A percentile compares a stretch with the other conserved stretches of the same genome.
Conservation (phyloP, 1,139 yeast genomes). For the Maudiozyma humilis region DNA sequence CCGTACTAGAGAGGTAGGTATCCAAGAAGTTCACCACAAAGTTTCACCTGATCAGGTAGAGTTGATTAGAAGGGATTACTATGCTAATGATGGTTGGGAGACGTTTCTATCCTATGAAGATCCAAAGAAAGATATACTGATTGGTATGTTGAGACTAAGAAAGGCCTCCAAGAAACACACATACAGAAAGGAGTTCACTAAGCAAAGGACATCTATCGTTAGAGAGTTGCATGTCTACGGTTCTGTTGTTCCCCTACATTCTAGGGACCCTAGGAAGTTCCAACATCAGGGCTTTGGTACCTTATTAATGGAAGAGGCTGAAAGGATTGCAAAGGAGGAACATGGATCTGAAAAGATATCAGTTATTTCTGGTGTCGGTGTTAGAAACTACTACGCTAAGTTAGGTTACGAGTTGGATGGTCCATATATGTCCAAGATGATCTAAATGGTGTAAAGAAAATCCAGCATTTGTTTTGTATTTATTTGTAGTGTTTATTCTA, state of each 20-base stretch:
- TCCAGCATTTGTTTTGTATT: too few species aligned
- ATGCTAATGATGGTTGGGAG: slow-evolving; percentile 99
- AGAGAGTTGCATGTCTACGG: slow-evolving; percentile 97
- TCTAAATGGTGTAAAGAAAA: slow-evolving; percentile 7
- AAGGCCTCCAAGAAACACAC: slow-evolving; percentile 86
- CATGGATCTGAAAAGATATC: slow-evolving; percentile 88
- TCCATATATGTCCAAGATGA: slow-evolving; percentile 80
- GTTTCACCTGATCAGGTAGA: slow-evolving; percentile 97
- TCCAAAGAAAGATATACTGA: slow-evolving; percentile 90
- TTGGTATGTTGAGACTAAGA: slow-evolving; percentile 81
- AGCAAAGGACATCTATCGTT: slow-evolving; percentile 83
- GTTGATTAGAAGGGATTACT: slow-evolving; percentile 86
- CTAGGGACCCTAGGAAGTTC: slow-evolving; percentile 95
- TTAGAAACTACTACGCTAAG: slow-evolving; percentile 86
- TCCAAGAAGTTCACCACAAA: slow-evolving; percentile 95
- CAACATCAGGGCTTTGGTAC: slow-evolving; percentile 99
- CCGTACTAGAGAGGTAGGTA: slow-evolving; percentile 98
- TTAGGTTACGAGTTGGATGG: slow-evolving; percentile 91
- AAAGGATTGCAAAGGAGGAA: slow-evolving; percentile 87
- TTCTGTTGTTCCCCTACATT: slow-evolving; percentile 91
- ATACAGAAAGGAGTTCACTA: slow-evolving; percentile 77
- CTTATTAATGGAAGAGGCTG: slow-evolving; percentile 95
- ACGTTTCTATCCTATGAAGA: slow-evolving; percentile 94
- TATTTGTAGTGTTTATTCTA: background rate
- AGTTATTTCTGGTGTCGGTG: slow-evolving; percentile 97